phyloP scores from a whole-genome alignment of 306 rosid species.

The Vigna angularis region DNA sequence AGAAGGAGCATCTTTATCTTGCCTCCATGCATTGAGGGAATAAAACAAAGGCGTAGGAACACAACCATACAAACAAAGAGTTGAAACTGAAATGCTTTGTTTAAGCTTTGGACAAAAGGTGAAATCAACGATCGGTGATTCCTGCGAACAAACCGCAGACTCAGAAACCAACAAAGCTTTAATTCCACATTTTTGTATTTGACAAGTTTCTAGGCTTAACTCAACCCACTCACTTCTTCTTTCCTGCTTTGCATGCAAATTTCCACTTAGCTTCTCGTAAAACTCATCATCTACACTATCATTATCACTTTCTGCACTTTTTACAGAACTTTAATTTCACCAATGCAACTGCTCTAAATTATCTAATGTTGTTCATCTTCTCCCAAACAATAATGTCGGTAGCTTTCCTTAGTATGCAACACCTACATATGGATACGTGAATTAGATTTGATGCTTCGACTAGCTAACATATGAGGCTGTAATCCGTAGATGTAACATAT shows the following conservation, averaged over 20 bases:
- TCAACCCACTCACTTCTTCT: conserved; percentile 30
- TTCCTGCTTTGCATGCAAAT: conserved; percentile 33
- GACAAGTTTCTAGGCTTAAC: conserved; percentile 52
- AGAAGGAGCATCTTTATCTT: conserved; percentile 47
- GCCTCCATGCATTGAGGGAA: conserved; percentile 51
- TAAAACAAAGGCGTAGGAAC: conserved; percentile 36
- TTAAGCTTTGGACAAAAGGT: conserved; percentile 38
- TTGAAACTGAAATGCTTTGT: conserved; percentile 37
- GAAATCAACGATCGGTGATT: conserved; percentile 29
- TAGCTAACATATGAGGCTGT: too few relatives aligned
- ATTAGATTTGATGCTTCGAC: too few relatives aligned
- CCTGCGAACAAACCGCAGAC: conserved; percentile 31
- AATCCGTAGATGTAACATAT: too few relatives aligned
- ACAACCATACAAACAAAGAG: conserved; percentile 20
- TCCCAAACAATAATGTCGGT: background rate
- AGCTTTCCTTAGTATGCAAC: background rate
- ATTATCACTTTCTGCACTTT: background rate
- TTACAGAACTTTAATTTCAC: background rate
- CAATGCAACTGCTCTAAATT: background rate
- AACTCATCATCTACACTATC: conserved; percentile 38
- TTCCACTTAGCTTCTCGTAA: conserved; percentile 40
- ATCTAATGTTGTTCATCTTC: background rate
- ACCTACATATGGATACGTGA: too few relatives aligned
- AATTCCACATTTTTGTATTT: conserved; percentile 29
- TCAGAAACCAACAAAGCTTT: conserved; percentile 34